phyloP scores from a whole-genome alignment of 179 eudicot species.

The Dionaea muscipula region DNA sequence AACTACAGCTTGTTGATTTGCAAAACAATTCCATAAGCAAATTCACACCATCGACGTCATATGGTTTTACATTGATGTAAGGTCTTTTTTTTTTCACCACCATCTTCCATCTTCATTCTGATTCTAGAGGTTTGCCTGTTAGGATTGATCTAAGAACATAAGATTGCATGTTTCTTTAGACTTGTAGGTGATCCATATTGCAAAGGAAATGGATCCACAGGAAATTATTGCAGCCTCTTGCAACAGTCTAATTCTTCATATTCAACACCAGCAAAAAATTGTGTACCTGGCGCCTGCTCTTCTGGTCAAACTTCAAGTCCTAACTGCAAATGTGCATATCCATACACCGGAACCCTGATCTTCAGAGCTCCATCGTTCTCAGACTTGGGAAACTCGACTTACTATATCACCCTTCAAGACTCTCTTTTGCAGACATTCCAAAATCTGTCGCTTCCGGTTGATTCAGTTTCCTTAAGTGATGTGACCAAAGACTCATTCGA shows the following conservation, averaged over 20 bases:
- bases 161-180: conserved; percentile 22
- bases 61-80: conserved; percentile 34
- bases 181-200: conserved; percentile 45
- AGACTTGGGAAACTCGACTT: conserved; percentile 30
- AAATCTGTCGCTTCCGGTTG: conserved; percentile 35
- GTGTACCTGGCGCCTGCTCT: conserved; percentile 30
- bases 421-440: conserved; percentile 27
- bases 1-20: conserved; percentile 49
- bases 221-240: conserved; percentile 30
- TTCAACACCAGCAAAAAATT: conserved; percentile 40
- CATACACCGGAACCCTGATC: conserved; percentile 45
- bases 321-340: conserved; percentile 56
- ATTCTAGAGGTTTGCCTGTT: not conserved
- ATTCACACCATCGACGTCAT: conserved; percentile 15
- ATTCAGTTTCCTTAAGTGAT: conserved; percentile 57
- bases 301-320: conserved; percentile 53
- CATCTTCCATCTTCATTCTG: too few relatives aligned
- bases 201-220: conserved; percentile 8
- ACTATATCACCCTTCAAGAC: conserved; percentile 30
- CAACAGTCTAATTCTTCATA: conserved; percentile 28
- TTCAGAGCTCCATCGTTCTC: conserved; percentile 69
- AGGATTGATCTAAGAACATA: not conserved
- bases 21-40: conserved; percentile 37
- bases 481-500: conserved; percentile 27
- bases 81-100: conserved; percentile 1